Evolutionary conservation across 2,329 filamentous ascomycete genomes (phyloP), one percentile per base, ranked within the genome.

Genomic region (Alternaria arborescens): DNA sequence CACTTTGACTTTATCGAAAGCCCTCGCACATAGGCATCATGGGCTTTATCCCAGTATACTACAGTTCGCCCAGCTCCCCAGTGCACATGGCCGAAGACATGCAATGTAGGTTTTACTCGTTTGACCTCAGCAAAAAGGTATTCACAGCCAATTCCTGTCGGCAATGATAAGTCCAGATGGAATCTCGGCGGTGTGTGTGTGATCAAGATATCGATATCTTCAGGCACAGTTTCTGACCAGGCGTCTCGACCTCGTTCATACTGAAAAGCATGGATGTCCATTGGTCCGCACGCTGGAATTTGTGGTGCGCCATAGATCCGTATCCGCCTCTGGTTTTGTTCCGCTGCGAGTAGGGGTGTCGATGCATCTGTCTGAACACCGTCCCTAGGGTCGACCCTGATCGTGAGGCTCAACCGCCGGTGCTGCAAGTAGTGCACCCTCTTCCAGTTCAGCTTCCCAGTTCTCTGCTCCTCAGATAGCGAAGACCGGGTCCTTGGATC

Each of bases 71-170:
- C 93, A 46, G 90, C 86, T 8, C 88, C 91, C 72, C 85, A 90
- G 80, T 97, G 93, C 24, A 94, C 86, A 78, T 97, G 93, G 1
- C 93, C 93, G 75, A 95, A 97, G 48, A 97, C 85, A 77, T 97
- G 92, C 14, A 97, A 81, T 12, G 82, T 82, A 0, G 93, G 93
- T 63, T 87, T 88, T 11, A 93, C 87, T 36, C 90, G 86, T 88
- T 90, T 92, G 18, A 91, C 78, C 71, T 96, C 93, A 14, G 83
- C 79, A 6, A 94, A 83, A 6, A 97, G 84, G 57, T 86, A 85
- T 7, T 88, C 86, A 66, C 91, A 94, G 56, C 92, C 93, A 44
- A 93, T 80, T 3, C 84, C 87, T 77, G 82, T 73, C 78, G 87
- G 86, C 52, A 79, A 34, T 0, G 87, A 83, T 71, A 90, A 67